Conservation (phyloP, 2,329 filamentous ascomycete genomes). For the Didymella pinodella region DNA sequence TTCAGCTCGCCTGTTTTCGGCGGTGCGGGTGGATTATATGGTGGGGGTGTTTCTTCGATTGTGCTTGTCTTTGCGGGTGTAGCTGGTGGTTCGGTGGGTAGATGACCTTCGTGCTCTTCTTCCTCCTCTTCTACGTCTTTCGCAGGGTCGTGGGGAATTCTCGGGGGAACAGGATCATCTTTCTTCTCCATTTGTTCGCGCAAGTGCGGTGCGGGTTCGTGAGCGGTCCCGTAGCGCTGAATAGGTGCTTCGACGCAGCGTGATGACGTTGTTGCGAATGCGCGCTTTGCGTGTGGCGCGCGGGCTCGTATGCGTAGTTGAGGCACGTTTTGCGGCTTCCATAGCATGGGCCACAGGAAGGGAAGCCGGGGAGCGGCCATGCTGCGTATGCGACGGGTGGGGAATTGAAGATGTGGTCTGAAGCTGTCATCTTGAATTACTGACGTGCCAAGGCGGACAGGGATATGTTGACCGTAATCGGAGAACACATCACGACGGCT, state of each 20-base stretch:
- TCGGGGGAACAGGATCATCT: slow-evolving; percentile 8
- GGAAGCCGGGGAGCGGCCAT: slow-evolving; percentile 57
- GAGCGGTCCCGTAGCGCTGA: slow-evolving; percentile 59
- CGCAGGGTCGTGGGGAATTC: slow-evolving; percentile 22
- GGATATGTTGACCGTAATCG: slow-evolving; percentile 23
- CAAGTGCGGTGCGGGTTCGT: slow-evolving; percentile 55
- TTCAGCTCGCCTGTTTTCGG: slow-evolving; percentile 40
- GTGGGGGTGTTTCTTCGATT: slow-evolving; percentile 22
- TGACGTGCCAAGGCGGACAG: slow-evolving; percentile 17
- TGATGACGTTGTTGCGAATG: slow-evolving; percentile 34
- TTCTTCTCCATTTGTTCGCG: slow-evolving; percentile 24
- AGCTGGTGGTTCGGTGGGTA: slow-evolving; percentile 27
- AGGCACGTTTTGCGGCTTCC: slow-evolving; percentile 40
- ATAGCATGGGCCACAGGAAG: slow-evolving; percentile 58
- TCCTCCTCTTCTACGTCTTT: slow-evolving; percentile 38
- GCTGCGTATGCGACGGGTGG: slow-evolving; percentile 8
- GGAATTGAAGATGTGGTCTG: background rate
- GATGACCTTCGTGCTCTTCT: slow-evolving; percentile 23
- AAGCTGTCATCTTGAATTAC: slow-evolving; percentile 17
- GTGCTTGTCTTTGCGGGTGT: slow-evolving; percentile 26
- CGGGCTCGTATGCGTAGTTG: slow-evolving; percentile 35
- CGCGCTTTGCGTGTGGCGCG: slow-evolving; percentile 21
- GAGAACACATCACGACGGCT: slow-evolving; percentile 22
- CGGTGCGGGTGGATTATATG: slow-evolving; percentile 31
- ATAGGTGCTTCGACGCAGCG: slow-evolving; percentile 40